phyloP scores from a whole-genome alignment of 345 rosid species.

The Salix koriyanagi region DNA sequence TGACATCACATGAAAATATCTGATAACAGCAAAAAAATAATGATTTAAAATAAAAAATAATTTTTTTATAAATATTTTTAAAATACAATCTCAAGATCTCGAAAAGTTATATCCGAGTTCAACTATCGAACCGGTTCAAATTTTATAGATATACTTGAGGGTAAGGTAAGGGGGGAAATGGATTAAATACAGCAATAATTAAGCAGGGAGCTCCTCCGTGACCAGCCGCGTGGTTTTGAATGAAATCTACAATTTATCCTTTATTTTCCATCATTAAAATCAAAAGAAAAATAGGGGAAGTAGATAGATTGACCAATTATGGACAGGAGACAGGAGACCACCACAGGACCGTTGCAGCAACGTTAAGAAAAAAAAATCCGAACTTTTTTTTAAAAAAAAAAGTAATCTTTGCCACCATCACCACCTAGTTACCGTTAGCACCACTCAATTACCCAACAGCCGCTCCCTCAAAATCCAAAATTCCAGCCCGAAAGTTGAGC shows the following conservation, averaged over 20 bases:
- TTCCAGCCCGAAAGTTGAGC: not conserved
- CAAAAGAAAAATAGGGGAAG: not conserved
- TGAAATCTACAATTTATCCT: not conserved
- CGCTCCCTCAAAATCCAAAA: not conserved
- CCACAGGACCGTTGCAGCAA: slow-evolving; percentile 51
- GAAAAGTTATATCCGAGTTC: too few species aligned
- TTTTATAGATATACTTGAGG: too few species aligned
- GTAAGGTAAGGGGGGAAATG: too few species aligned
- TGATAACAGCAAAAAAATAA: too few species aligned
- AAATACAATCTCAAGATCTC: too few species aligned
- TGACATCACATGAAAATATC: too few species aligned
- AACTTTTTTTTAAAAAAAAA: not conserved
- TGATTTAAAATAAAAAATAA: too few species aligned
- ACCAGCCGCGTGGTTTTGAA: not conserved
- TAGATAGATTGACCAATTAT: not conserved
- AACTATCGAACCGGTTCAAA: too few species aligned
- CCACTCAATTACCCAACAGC: slow-evolving; percentile 10
- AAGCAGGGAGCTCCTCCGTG: too few species aligned
- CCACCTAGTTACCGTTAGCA: slow-evolving; percentile 39
- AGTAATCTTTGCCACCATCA: not conserved
- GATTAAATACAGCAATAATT: too few species aligned
- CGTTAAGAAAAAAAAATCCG: slow-evolving; percentile 25
- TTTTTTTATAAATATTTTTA: too few species aligned
- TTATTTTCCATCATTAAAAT: not conserved
- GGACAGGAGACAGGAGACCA: slow-evolving; percentile 14